Base-by-base conservation (phyloP, 225 moss, liverwort and hornwort genomes). In the Rhytidiadelphus loreus region DNA sequence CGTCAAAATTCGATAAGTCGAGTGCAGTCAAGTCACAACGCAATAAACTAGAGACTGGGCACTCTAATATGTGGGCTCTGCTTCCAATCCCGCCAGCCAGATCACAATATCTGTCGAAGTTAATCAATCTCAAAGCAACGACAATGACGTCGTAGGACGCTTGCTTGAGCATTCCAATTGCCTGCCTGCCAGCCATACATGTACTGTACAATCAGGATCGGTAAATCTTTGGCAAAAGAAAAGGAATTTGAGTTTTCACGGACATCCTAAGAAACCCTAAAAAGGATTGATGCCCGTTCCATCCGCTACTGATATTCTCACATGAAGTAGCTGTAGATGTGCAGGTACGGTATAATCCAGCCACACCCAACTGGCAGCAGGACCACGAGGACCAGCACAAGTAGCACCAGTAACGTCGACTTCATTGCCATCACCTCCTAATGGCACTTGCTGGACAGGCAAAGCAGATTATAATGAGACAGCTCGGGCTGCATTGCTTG, bases 161-260 rank as follows among this genome's bases (percentile, higher is more conserved):
- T 39, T 29, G 74, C 79, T 80, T 59, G 66, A 39, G 57, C 76
- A 83, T 78, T 66, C 89, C 85, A 87, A 53, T 81, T 85, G 35
- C 88, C 88, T 85, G 35, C 88, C 88, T 56, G 39, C 88, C 90
- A 90, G 41, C 86, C 88, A 64, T 86, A 86, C 20, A 74, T 20
- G 32, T 32, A 74, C 48, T 32, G 30, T 32, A 74, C 48, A 50
- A 32, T 48, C 32, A 20, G 50, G 50, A 32, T 50, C 74, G 50
- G 50, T 32, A 20, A 74, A 32, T 74, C 50, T 48, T 50, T 74
- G 50, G 50, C 48, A 32, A 48, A 19, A 30, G 73, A 48, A 48
- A 73, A 74, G 19, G 20, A 20, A 32, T 32, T 48, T 32, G 32
- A 50, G 20, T 32, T 74, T 50, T 50, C 32, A 73, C 12, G 73